phyloP scores from a whole-genome alignment of 1,139 yeast genomes.

The Blastobotrys persicus region DNA sequence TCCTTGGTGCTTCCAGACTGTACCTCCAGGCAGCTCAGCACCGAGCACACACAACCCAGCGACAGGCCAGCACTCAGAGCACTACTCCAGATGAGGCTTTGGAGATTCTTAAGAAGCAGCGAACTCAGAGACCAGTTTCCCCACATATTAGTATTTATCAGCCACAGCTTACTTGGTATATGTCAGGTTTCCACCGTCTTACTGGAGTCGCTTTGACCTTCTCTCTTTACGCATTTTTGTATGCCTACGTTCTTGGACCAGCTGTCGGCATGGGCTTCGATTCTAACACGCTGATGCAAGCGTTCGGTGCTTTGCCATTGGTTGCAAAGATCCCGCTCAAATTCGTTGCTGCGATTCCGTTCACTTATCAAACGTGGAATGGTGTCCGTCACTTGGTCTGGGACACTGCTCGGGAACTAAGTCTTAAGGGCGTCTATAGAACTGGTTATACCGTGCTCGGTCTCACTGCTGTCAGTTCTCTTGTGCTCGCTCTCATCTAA shows the following conservation, averaged over 20 bases:
- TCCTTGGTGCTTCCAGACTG: background rate
- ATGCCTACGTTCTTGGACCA: conserved; percentile 70
- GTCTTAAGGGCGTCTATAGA: conserved; percentile 82
- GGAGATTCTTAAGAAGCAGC: conserved; percentile 71
- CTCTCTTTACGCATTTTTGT: conserved; percentile 68
- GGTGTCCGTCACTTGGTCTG: conserved; percentile 92
- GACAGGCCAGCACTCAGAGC: conserved; percentile 47
- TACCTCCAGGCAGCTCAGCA: background rate
- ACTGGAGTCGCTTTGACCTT: conserved; percentile 82
- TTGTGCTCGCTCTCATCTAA: conserved; percentile 42
- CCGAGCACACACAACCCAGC: background rate
- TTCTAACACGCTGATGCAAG: conserved; percentile 54
- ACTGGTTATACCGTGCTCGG: conserved; percentile 87
- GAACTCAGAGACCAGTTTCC: conserved; percentile 83
- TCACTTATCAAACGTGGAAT: conserved; percentile 79
- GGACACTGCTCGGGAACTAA: conserved; percentile 81
- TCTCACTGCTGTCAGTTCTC: conserved; percentile 61
- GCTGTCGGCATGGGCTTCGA: conserved; percentile 59
- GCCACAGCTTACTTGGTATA: conserved; percentile 80
- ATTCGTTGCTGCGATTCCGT: conserved; percentile 73
- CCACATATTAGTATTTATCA: conserved; percentile 89
- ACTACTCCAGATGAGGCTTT: conserved; percentile 65
- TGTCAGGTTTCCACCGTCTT: conserved; percentile 83
- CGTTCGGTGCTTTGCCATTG: conserved; percentile 53
- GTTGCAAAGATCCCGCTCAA: conserved; percentile 62